phyloP scores from a whole-genome alignment of 2,329 filamentous ascomycete species.

The Aspergillus latus region DNA sequence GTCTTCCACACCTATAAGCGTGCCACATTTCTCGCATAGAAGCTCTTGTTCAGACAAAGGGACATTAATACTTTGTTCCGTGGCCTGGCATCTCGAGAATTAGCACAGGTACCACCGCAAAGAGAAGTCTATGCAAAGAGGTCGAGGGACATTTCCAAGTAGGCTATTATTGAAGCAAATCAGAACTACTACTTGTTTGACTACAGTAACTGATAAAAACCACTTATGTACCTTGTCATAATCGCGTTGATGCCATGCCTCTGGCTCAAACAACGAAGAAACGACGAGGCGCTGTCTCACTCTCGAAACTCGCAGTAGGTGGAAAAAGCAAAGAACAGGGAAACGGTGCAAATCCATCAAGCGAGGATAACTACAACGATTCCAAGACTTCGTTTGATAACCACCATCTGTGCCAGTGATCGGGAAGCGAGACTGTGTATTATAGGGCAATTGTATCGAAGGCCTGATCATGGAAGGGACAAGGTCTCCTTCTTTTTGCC shows the following conservation, averaged over 20 bases:
- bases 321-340: slow-evolving; percentile 3
- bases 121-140: neutral
- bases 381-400: neutral
- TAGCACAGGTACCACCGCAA: slow-evolving; percentile 12
- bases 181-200: neutral
- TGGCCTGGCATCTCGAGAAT: slow-evolving; percentile 20
- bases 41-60: slow-evolving; percentile 23
- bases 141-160: neutral
- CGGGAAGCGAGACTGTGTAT: slow-evolving; percentile 24
- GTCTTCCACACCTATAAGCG: slow-evolving; percentile 42
- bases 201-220: slow-evolving; percentile 3
- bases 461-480: slow-evolving; percentile 49
- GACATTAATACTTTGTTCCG: slow-evolving; percentile 34
- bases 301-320: slow-evolving; percentile 16
- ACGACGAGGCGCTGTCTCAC: slow-evolving; percentile 21
- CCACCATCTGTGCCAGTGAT: slow-evolving; percentile 3
- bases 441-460: slow-evolving; percentile 63
- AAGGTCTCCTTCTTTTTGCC: slow-evolving; percentile 59
- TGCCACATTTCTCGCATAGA: slow-evolving; percentile 32
- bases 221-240: slow-evolving; percentile 37
- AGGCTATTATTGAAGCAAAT: neutral
- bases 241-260: slow-evolving; percentile 36
- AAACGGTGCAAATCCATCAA: slow-evolving; percentile 36
- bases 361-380: slow-evolving; percentile 35
- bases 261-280: slow-evolving; percentile 26